phyloP scores from a whole-genome alignment of 2,329 filamentous ascomycete genomes.

The Fusarium beomiforme region DNA sequence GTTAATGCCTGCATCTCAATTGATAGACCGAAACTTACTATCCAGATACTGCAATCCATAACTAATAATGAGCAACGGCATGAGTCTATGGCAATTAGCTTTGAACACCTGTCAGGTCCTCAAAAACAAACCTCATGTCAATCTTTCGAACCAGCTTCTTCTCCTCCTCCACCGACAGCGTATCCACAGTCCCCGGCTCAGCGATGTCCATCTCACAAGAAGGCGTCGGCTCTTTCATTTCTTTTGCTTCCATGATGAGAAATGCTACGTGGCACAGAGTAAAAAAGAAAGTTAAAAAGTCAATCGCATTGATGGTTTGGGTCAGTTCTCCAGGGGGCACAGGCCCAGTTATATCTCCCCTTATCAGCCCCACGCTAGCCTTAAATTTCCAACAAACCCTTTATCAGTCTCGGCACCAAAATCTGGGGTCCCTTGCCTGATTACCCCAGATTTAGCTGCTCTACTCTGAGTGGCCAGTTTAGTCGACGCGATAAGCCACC shows the following conservation, averaged over 20 bases:
- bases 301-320: background rate
- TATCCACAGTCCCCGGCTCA: background rate
- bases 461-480: background rate
- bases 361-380: conserved; percentile 1
- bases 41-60: conserved; percentile 16
- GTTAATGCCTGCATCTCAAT: background rate
- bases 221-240: background rate
- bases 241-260: background rate
- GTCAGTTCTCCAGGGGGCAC: background rate
- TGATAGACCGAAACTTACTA: rapidly evolving
- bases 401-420: background rate
- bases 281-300: background rate
- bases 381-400: too few species aligned
- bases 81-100: background rate
- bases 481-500: conserved; percentile 11
- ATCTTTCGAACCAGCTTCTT: conserved; percentile 14
- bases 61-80: conserved; percentile 12
- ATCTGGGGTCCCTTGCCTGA: conserved; percentile 1
- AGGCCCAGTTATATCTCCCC: conserved; percentile 12
- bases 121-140: background rate
- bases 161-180: background rate
- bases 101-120: too few species aligned
- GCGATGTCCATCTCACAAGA: background rate
- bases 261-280: background rate
- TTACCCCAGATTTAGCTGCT: conserved; percentile 3